phyloP scores from a whole-genome alignment of 2,329 filamentous ascomycete genomes.

The Alternaria viburni region DNA sequence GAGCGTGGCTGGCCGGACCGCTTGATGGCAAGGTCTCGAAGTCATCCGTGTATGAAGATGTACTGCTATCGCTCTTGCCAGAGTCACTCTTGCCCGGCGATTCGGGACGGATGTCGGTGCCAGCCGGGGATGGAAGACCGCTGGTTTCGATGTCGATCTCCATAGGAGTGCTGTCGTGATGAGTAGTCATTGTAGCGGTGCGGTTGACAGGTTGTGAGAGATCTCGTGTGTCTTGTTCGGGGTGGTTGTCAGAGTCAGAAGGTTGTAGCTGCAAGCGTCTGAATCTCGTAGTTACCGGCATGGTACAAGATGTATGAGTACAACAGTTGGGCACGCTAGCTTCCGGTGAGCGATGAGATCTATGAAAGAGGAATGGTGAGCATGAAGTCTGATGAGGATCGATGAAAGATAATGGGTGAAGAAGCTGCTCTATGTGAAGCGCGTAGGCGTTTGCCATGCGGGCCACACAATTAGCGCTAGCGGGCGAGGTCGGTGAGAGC shows the following conservation, averaged over 20 bases:
- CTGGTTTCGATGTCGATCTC: not conserved
- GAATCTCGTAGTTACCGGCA: not conserved
- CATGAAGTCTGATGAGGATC: not conserved
- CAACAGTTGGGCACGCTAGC: not conserved
- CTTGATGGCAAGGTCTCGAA: conserved; percentile 9
- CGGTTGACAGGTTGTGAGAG: not conserved
- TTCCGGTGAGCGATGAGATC: not conserved
- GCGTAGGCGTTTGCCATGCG: not conserved
- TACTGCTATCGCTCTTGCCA: not conserved
- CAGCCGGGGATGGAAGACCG: too few relatives aligned
- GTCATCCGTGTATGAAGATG: conserved; percentile 3
- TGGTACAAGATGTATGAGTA: not conserved
- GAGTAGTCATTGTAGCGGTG: not conserved
- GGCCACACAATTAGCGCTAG: not conserved
- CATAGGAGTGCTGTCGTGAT: not conserved
- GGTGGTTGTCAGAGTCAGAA: not conserved
- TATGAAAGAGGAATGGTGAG: not conserved
- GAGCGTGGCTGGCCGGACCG: not conserved
- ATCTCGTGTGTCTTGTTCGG: too few relatives aligned
- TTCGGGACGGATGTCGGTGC: accelerated
- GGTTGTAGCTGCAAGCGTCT: not conserved
- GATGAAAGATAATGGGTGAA: not conserved
- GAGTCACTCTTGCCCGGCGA: conserved; percentile 4
- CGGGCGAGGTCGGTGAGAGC: not conserved
- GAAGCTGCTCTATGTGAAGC: not conserved